Percentiles rank a stretch among this genome's conserved stretches.
Conservation (phyloP, 805 yeast genomes). For the Wickerhamiella dianesei region DNA sequence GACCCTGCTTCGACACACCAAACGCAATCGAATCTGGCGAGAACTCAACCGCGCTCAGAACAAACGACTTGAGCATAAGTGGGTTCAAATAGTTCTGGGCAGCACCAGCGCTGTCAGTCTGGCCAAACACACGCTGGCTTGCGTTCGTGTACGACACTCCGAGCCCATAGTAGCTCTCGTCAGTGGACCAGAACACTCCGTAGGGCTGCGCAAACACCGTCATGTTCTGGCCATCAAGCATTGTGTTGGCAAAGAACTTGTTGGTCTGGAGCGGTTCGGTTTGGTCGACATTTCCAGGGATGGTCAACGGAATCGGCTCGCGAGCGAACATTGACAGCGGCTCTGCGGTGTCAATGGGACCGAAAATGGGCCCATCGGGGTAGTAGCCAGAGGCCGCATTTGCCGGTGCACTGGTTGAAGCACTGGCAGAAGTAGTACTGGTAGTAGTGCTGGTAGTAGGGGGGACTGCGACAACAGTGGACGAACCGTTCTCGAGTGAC, state of each 20-base stretch:
- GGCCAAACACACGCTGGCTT: conserved; percentile 32
- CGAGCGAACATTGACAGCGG: conserved; percentile 38
- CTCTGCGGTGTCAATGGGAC: conserved; percentile 31
- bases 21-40: conserved; percentile 23
- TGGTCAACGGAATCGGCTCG: conserved; percentile 31
- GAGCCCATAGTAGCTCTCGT: conserved; percentile 36
- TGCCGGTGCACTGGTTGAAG: conserved; percentile 12
- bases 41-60: conserved; percentile 41
- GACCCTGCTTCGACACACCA: conserved; percentile 34
- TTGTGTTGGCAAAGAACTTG: conserved; percentile 58
- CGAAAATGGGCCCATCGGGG: conserved; percentile 33
- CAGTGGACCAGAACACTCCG: conserved; percentile 40
- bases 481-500: conserved; percentile 4
- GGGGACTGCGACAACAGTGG: conserved; percentile 2
- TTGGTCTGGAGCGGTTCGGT: conserved; percentile 49
- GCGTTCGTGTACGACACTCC: conserved; percentile 46
- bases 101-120: conserved; percentile 30
- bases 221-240: conserved; percentile 40
- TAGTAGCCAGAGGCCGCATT: conserved; percentile 19
- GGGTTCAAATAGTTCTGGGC: conserved; percentile 42
- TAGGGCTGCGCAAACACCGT: conserved; percentile 58
- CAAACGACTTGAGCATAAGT: conserved; percentile 36
- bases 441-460: conserved; percentile 6
- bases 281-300: conserved; percentile 37
- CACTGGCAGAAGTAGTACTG: conserved; percentile 5